Base-by-base conservation (phyloP, 2,329 filamentous ascomycete species). In the Monosporascus sp. region DNA sequence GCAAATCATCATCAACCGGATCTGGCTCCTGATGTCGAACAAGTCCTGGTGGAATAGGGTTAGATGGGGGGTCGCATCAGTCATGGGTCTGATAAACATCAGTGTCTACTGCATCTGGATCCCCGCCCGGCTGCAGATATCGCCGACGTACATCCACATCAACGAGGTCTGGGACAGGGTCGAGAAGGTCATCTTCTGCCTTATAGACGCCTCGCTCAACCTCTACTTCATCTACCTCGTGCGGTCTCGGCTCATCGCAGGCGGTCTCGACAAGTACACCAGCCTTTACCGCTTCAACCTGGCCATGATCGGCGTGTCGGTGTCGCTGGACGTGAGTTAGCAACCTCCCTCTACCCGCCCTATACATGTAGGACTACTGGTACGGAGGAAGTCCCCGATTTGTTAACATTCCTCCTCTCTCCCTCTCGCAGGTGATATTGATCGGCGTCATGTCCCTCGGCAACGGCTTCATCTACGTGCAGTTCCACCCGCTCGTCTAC, bases 1-100 rank as follows among this genome's bases (percentile, higher is more conserved):
- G 60, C 73, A 75, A 54, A 76, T 76, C 48, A 75, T 76, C 60
- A 72, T 75, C 58, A 76, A 76, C 55, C 70, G 74, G 45, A 69
- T 75, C 14, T 64, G 68, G 0, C 65, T 76, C 14, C 68, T 76
- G 36, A 65, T 73, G 15, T 63, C 69, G 18, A 59, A 70, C 48
- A 64, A 62, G 15, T 59, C 48, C 0, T 68, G 67, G 18, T 63
- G 68, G 9, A 34, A 50, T 3, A 59, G 56, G 14, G 59, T 76
- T 41, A 74, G 74, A 56, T 72, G 68, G 68, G 64, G 65, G 1
- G 65, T 68, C n/a, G 60, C 71, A 2, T 24, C 61, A 15, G 5
- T 72, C 18, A 72, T 76, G 53, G 71, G 66, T 9, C 31, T 62
- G 11, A 68, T 76, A 57, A 77, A 77, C 51, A 69, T 77, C 48